phyloP scores from a whole-genome alignment of 495 filamentous ascomycete species.

The Penicillium lagena region DNA sequence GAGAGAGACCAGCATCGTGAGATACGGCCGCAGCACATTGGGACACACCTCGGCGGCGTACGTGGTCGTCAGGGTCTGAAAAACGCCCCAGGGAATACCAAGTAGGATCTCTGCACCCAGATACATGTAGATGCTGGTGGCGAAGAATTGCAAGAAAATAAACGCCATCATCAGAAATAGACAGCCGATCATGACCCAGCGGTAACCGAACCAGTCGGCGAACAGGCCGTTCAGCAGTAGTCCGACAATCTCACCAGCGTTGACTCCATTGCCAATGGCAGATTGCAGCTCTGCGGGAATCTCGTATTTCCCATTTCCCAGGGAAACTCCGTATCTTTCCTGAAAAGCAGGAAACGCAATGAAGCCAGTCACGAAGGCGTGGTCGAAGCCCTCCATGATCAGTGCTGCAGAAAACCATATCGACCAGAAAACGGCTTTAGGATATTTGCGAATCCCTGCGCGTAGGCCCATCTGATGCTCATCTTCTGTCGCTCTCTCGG shows the following conservation, averaged over 20 bases:
- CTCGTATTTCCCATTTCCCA: constrained; percentile 34
- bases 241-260: constrained; percentile 59
- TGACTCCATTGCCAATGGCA: constrained; percentile 54
- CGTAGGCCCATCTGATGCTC: constrained; percentile 7
- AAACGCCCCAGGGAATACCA: constrained; percentile 70
- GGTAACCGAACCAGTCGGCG: constrained; percentile 59
- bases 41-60: constrained; percentile 72
- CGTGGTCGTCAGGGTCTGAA: constrained; percentile 63
- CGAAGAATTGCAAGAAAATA: constrained; percentile 65
- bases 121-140: constrained; percentile 52
- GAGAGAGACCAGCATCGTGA: constrained; percentile 69
- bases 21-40: constrained; percentile 57
- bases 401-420: constrained; percentile 36
- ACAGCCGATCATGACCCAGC: constrained; percentile 53
- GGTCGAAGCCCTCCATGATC: constrained; percentile 47
- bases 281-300: constrained; percentile 50
- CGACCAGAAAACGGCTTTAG: constrained; percentile 42
- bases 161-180: constrained; percentile 50
- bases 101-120: constrained; percentile 62
- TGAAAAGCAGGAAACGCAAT: constrained; percentile 32
- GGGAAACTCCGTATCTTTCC: constrained; percentile 25
- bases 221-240: constrained; percentile 60
- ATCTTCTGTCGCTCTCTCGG: constrained; percentile 6
- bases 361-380: constrained; percentile 29
- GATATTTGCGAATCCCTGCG: constrained; percentile 23